A percentile compares a stretch with the other conserved stretches of the same genome.
Evolutionary conservation across 1,284 basidiomycete genomes (phyloP).

Genomic region (Pseudozyma pruni): DNA sequence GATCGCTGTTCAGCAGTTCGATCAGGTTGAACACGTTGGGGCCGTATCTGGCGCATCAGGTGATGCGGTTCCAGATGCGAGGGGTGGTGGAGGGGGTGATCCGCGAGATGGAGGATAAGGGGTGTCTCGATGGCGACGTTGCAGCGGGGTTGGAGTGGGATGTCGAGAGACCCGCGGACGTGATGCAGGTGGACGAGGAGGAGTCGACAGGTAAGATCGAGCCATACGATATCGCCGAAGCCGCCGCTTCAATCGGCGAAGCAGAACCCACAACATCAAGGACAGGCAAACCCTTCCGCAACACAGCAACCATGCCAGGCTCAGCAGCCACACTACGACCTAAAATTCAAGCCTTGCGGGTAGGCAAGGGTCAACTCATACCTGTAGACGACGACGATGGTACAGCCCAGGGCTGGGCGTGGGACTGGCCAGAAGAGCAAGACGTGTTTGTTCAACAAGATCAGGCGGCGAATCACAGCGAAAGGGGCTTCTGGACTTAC

Average conservation of each 20-base stretch:
- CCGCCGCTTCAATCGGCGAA: neutral
- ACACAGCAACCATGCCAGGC: conserved; percentile 6
- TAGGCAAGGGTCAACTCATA: conserved; percentile 17
- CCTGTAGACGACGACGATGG: conserved; percentile 45
- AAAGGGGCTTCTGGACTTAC: conserved; percentile 44
- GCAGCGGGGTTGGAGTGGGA: neutral
- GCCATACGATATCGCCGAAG: conserved; percentile 9
- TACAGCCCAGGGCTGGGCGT: conserved; percentile 51
- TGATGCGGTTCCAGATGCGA: conserved; percentile 78
- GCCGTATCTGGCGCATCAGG: conserved; percentile 89
- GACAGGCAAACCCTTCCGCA: conserved; percentile 13
- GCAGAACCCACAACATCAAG: neutral
- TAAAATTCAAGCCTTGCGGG: conserved; percentile 13
- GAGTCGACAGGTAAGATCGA: neutral
- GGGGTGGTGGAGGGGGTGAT: conserved; percentile 27
- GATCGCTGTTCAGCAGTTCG: conserved; percentile 86
- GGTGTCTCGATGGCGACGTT: neutral
- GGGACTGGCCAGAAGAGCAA: conserved; percentile 66
- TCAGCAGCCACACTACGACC: conserved; percentile 5
- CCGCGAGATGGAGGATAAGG: conserved; percentile 11
- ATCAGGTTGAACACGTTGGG: conserved; percentile 91
- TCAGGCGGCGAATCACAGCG: too few relatives aligned
- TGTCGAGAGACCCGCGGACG: neutral
- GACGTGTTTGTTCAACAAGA: neutral
- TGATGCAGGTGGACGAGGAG: conserved; percentile 5